Conservation (phyloP, 352 stramenopile species). For the Globisporangium spiculum region DNA sequence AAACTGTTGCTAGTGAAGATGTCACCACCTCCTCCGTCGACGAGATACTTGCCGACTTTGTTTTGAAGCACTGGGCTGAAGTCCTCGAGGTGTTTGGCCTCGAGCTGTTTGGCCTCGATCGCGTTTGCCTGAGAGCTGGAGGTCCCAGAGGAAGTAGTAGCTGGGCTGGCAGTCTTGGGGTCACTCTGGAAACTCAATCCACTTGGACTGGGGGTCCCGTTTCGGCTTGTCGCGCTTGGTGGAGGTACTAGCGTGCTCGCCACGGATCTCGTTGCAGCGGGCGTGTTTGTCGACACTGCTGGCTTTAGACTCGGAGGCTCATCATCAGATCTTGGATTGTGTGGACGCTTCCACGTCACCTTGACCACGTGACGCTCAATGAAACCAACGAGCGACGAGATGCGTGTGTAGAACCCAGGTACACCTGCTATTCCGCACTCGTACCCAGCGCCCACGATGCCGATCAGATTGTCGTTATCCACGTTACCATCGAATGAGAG, state of each 20-base stretch:
- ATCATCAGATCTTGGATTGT: background rate
- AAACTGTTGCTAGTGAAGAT: background rate
- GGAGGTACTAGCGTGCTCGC: background rate
- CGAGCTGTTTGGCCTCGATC: background rate
- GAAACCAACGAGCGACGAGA: background rate
- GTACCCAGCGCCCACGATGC: background rate
- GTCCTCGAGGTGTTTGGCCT: background rate
- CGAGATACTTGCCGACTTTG: background rate
- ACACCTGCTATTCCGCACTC: background rate
- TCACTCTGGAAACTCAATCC: background rate
- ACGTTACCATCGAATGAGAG: background rate
- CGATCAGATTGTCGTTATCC: background rate
- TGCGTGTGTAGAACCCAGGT: background rate
- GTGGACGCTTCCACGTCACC: background rate
- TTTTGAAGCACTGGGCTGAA: background rate
- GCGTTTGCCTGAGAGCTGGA: background rate
- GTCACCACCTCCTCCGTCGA: background rate
- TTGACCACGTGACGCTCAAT: conserved; percentile 1
- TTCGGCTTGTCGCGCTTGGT: background rate
- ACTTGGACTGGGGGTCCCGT: background rate
- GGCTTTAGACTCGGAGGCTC: background rate
- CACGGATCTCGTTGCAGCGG: background rate
- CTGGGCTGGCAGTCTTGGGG: background rate
- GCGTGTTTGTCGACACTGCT: background rate
- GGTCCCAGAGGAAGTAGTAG: background rate